These are phyloP conservation scores for Penicillium verrucosum DNA, from an alignment of 2,329 filamentous ascomycete species.

Conservation along the genomic window DNA sequence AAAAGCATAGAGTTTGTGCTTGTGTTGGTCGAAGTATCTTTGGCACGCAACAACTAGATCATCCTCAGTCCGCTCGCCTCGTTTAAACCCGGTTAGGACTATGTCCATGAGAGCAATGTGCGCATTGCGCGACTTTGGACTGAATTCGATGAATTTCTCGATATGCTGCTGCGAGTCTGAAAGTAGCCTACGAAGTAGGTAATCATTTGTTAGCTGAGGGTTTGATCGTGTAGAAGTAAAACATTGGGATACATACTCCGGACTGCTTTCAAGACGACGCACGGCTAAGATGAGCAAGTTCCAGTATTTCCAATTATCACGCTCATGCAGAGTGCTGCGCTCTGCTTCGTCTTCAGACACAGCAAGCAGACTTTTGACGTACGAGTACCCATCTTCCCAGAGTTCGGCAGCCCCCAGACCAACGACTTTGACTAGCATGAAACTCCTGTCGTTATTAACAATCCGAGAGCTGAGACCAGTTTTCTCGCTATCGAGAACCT, in stretches of 20 bases:
- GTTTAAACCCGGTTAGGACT: conserved; percentile 24
- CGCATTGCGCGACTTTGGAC: conserved; percentile 43
- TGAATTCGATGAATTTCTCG: conserved; percentile 31
- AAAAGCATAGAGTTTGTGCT: conserved; percentile 46
- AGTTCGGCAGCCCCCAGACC: conserved; percentile 36
- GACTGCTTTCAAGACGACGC: conserved; percentile 26
- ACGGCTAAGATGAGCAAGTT: conserved; percentile 38
- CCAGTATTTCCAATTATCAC: conserved; percentile 49
- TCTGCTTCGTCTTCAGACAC: conserved; percentile 33
- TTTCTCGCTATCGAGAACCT: conserved; percentile 43
- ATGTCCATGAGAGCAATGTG: conserved; percentile 38
- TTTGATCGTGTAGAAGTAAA: not conserved
- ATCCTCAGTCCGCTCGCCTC: conserved; percentile 25
- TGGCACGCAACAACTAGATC: conserved; percentile 40
- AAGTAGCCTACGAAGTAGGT: conserved; percentile 25
- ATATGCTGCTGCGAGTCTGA: conserved; percentile 34
- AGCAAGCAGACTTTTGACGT: conserved; percentile 36
- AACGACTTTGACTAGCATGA: conserved; percentile 40
- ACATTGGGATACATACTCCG: conserved; percentile 31
- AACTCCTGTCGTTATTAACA: conserved; percentile 44
- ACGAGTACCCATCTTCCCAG: conserved; percentile 41
- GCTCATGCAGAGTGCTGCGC: conserved; percentile 33
- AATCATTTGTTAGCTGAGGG: not conserved
- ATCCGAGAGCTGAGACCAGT: conserved; percentile 43
- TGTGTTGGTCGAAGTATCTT: conserved; percentile 42